Conservation (phyloP, 768 basidiomycete species). For the Zangia roseola region DNA sequence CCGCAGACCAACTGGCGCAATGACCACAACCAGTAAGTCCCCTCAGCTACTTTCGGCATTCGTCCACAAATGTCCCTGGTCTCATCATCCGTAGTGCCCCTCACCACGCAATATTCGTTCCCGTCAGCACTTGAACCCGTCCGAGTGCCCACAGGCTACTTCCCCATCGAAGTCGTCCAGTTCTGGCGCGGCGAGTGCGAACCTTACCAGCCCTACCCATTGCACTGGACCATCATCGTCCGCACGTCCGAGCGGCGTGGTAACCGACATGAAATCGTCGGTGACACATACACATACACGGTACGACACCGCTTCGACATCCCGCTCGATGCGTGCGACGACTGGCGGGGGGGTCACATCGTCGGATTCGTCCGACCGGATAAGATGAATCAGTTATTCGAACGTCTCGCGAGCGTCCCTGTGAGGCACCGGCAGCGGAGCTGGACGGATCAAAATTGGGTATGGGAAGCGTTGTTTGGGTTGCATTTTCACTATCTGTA, state of each 20-base stretch:
- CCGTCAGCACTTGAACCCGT: slow-evolving; percentile 17
- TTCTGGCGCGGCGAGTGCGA: slow-evolving; percentile 26
- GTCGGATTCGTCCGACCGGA: slow-evolving; percentile 19
- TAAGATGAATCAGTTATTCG: slow-evolving; percentile 8
- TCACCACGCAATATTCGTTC: background rate
- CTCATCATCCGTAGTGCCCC: background rate
- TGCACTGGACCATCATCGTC: slow-evolving; percentile 30
- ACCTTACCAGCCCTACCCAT: slow-evolving; percentile 7
- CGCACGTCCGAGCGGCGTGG: slow-evolving; percentile 18
- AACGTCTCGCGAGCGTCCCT: slow-evolving; percentile 12
- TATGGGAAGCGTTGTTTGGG: slow-evolving; percentile 18
- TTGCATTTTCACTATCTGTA: slow-evolving; percentile 12
- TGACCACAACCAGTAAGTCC: slow-evolving; percentile 5
- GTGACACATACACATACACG: slow-evolving; percentile 22
- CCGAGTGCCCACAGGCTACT: slow-evolving; percentile 15
- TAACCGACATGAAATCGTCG: slow-evolving; percentile 27
- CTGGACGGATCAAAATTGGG: slow-evolving; percentile 33
- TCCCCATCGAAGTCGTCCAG: slow-evolving; percentile 26
- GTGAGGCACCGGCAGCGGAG: slow-evolving; percentile 15
- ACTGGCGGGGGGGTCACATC: slow-evolving; percentile 24
- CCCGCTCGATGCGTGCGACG: slow-evolving; percentile 4
- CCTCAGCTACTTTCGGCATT: too few species aligned
- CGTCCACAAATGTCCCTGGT: background rate
- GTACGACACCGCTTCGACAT: slow-evolving; percentile 12
- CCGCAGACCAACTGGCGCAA: background rate